phyloP scores from a whole-genome alignment of 495 filamentous ascomycete species.

The Aspergillus carlsbadensis region DNA sequence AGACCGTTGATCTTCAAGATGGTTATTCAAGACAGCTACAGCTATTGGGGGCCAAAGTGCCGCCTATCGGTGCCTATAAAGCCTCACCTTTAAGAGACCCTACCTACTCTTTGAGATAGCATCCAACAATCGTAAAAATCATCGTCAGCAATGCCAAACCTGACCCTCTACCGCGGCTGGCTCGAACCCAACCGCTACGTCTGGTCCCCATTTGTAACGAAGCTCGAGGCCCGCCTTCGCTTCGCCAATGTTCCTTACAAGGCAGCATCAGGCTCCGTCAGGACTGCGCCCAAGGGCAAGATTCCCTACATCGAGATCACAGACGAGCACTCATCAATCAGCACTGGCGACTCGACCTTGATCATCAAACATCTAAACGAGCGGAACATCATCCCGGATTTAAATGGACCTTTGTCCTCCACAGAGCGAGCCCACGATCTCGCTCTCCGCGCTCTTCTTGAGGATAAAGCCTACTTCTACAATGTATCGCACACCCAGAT shows the following conservation, averaged over 20 bases:
- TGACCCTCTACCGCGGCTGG: constrained; percentile 56
- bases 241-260: constrained; percentile 50
- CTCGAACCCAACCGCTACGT: constrained; percentile 37
- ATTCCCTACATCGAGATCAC: constrained; percentile 51
- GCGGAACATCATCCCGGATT: constrained; percentile 39
- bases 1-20: too few relatives aligned
- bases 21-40: neutral
- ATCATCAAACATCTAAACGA: constrained; percentile 48
- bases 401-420: constrained; percentile 43
- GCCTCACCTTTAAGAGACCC: neutral
- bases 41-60: constrained; percentile 4
- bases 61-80: neutral
- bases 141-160: neutral
- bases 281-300: constrained; percentile 54
- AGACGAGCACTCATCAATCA: constrained; percentile 11
- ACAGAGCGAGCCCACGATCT: constrained; percentile 46
- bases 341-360: constrained; percentile 51
- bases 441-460: constrained; percentile 52
- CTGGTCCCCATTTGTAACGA: constrained; percentile 66
- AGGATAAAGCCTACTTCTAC: constrained; percentile 61
- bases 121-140: neutral
- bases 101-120: too few relatives aligned
- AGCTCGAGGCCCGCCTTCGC: constrained; percentile 63
- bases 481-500: constrained; percentile 30
- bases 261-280: constrained; percentile 39